phyloP scores from a whole-genome alignment of 2,329 filamentous ascomycete species.

The Trichoderma afroharzianum region DNA sequence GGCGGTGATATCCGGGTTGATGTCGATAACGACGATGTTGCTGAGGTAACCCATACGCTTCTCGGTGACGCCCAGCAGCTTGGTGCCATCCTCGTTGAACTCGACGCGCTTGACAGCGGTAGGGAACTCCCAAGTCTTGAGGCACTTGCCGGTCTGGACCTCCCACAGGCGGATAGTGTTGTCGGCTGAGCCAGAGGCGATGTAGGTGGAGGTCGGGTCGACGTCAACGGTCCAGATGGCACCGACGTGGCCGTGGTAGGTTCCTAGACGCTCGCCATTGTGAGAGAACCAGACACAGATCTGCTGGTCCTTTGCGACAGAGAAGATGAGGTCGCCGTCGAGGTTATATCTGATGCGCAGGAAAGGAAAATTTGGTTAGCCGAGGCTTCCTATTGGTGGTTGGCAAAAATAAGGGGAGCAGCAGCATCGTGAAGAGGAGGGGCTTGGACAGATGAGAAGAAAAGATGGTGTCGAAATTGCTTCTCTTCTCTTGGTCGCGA shows the following conservation, averaged over 20 bases:
- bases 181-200: conserved; percentile 94
- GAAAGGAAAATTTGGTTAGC: conserved; percentile 8
- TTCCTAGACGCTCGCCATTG: conserved; percentile 96
- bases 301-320: conserved; percentile 91
- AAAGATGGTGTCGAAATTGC: background rate
- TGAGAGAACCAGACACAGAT: conserved; percentile 96
- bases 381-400: background rate
- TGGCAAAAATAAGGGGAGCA: background rate
- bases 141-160: conserved; percentile 82
- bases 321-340: conserved; percentile 97
- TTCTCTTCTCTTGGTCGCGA: conserved; percentile 17
- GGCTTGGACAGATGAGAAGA: background rate
- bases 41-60: conserved; percentile 96
- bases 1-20: conserved; percentile 77
- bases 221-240: conserved; percentile 99
- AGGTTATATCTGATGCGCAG: conserved; percentile 66
- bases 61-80: conserved; percentile 91
- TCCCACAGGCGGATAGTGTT: conserved; percentile 99
- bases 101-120: conserved; percentile 97
- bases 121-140: conserved; percentile 97
- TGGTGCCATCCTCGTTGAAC: conserved; percentile 89
- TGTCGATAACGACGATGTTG: conserved; percentile 89
- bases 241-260: conserved; percentile 94
- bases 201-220: conserved; percentile 84
- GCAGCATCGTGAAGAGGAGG: background rate